Conservation (phyloP, 805 yeast genomes). For the Dipodascopsis uninucleata region DNA sequence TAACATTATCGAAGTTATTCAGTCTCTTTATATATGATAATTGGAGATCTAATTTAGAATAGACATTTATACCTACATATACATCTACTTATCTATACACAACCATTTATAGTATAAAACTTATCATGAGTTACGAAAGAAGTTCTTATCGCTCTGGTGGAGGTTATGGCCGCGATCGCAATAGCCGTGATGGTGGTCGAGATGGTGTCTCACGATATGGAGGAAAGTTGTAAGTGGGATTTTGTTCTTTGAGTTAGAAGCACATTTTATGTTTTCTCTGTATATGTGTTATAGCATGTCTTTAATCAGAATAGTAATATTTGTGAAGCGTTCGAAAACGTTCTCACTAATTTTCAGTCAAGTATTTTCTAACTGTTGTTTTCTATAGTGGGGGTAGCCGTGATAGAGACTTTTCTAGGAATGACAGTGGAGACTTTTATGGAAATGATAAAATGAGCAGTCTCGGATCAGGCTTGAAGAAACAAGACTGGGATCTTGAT, state of each 20-base stretch:
- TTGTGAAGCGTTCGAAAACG: not conserved
- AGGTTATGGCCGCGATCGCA: conserved; percentile 12
- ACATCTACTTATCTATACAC: too few relatives aligned
- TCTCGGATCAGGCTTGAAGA: conserved; percentile 54
- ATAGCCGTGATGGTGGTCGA: conserved; percentile 15
- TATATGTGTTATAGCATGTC: not conserved
- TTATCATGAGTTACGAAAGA: conserved; percentile 27
- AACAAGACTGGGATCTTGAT: conserved; percentile 78
- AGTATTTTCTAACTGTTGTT: conserved; percentile 19
- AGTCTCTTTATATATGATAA: too few relatives aligned
- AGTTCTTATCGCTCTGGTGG: conserved; percentile 15
- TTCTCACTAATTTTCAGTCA: not conserved
- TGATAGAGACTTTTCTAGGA: conserved; percentile 41
- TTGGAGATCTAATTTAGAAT: too few relatives aligned
- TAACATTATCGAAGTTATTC: too few relatives aligned
- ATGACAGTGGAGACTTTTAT: conserved; percentile 38
- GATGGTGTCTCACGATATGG: conserved; percentile 4
- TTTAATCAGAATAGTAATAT: not conserved
- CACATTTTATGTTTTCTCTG: not conserved
- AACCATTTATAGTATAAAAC: too few relatives aligned
- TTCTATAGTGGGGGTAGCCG: conserved; percentile 31
- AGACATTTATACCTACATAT: too few relatives aligned
- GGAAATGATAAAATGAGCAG: conserved; percentile 44
- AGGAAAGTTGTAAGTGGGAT: too few relatives aligned
- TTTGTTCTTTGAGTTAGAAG: too few relatives aligned